Conservation (phyloP, 345 rosid genomes). For the Eucalyptus tenuipes region DNA sequence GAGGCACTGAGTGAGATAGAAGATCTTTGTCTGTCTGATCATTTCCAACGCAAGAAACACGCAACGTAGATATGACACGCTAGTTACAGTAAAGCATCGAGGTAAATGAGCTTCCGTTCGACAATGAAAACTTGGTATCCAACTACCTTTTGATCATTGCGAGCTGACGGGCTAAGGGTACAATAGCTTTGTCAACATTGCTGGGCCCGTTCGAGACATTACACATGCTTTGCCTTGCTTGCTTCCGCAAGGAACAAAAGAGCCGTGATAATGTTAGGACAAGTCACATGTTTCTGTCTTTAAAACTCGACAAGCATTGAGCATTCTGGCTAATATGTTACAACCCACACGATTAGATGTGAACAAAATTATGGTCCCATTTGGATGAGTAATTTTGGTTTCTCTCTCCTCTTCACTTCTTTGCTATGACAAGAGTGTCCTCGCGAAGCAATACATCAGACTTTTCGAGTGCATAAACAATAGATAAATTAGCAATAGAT, state of each 20-base stretch:
- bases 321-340: neutral
- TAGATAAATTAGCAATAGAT: neutral
- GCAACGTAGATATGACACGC: neutral
- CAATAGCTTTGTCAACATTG: neutral
- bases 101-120: neutral
- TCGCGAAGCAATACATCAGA: neutral
- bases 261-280: neutral
- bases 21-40: neutral
- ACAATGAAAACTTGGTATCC: neutral
- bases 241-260: neutral
- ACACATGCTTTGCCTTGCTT: neutral
- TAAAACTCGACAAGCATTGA: neutral
- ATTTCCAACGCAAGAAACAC: neutral
- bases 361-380: neutral
- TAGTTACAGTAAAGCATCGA: neutral
- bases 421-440: neutral
- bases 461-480: neutral
- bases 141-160: too few relatives aligned
- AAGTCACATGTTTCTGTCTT: neutral
- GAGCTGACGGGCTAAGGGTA: neutral
- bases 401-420: neutral
- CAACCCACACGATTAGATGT: neutral
- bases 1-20: neutral
- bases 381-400: neutral
- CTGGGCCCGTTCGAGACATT: neutral